Evolutionary conservation across 2,329 filamentous ascomycete species (phyloP).

Genomic region (Acrodontium crateriforme): DNA sequence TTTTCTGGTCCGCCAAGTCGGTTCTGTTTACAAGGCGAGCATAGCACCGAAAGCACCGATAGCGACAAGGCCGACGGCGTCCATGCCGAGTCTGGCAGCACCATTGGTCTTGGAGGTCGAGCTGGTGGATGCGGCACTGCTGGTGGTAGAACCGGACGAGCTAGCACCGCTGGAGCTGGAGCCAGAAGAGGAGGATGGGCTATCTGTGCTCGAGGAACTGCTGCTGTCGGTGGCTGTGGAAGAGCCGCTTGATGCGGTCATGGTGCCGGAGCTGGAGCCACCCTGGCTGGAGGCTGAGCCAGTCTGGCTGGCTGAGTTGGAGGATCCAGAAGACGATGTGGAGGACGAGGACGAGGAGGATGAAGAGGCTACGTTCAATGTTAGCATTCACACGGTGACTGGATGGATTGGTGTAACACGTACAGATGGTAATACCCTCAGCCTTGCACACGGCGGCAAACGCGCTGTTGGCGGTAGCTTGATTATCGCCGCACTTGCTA

Average conservation of each 20-base stretch:
- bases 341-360: conserved; percentile 6
- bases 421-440: conserved; percentile 19
- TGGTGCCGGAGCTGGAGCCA: conserved; percentile 2
- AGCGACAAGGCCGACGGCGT: conserved; percentile 12
- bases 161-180: conserved; percentile 1
- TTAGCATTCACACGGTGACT: neutral
- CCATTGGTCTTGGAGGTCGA: conserved; percentile 2
- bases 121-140: conserved; percentile 3
- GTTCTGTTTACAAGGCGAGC: conserved; percentile 13
- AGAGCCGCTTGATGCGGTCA: conserved; percentile 2
- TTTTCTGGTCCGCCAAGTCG: too few relatives aligned
- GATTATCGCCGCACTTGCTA: conserved; percentile 18
- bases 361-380: neutral
- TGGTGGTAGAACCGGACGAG: conserved; percentile 2
- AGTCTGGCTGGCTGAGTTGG: conserved; percentile 6
- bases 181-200: conserved; percentile 1
- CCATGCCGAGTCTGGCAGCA: conserved; percentile 13
- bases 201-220: neutral
- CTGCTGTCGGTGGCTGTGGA: conserved; percentile 3
- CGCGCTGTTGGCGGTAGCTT: conserved; percentile 16
- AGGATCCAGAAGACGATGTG: conserved; percentile 6
- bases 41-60: conserved; percentile 15
- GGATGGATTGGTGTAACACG: conserved; percentile 1
- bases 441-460: conserved; percentile 20
- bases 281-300: conserved; percentile 4